phyloP scores from a whole-genome alignment of 2,329 filamentous ascomycete genomes.

The Amauroascus verrucosus region DNA sequence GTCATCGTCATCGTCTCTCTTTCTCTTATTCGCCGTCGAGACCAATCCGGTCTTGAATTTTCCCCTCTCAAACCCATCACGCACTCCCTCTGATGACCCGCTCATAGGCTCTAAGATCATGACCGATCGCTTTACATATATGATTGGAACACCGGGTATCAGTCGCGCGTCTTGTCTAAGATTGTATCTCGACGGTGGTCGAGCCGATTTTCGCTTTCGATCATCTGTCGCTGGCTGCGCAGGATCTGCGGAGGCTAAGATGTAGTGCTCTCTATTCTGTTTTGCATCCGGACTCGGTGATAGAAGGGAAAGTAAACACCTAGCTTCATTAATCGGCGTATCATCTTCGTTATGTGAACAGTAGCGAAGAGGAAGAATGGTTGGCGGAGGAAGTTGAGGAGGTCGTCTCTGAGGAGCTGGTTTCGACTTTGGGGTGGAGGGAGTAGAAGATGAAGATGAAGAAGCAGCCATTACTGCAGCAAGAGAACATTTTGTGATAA shows the following conservation, averaged over 20 bases:
- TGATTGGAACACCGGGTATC: constrained; percentile 41
- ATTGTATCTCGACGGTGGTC: constrained; percentile 25
- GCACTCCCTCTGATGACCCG: constrained; percentile 32
- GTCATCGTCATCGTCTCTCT: constrained; percentile 22
- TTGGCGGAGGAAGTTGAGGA: constrained; percentile 37
- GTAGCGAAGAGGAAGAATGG: constrained; percentile 37
- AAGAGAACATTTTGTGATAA: constrained; percentile 61
- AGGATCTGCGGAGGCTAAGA: constrained; percentile 36
- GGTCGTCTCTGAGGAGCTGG: constrained; percentile 31
- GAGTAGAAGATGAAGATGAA: constrained; percentile 10
- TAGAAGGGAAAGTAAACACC: constrained; percentile 38
- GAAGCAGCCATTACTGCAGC: constrained; percentile 34
- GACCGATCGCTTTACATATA: constrained; percentile 43
- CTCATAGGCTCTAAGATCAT: constrained; percentile 43
- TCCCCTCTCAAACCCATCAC: constrained; percentile 36
- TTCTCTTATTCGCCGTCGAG: constrained; percentile 25
- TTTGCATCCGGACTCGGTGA: constrained; percentile 29
- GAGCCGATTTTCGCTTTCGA: constrained; percentile 17
- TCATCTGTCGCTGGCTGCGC: constrained; percentile 5
- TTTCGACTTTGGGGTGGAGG: constrained; percentile 28
- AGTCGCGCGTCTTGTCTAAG: constrained; percentile 33
- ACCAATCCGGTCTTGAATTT: constrained; percentile 39
- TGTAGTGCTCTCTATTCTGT: constrained; percentile 42
- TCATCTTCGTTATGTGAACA: constrained; percentile 38
- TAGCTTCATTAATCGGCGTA: constrained; percentile 35